Conservation (phyloP, 495 filamentous ascomycete genomes). For the Penicillium longicatenatum region DNA sequence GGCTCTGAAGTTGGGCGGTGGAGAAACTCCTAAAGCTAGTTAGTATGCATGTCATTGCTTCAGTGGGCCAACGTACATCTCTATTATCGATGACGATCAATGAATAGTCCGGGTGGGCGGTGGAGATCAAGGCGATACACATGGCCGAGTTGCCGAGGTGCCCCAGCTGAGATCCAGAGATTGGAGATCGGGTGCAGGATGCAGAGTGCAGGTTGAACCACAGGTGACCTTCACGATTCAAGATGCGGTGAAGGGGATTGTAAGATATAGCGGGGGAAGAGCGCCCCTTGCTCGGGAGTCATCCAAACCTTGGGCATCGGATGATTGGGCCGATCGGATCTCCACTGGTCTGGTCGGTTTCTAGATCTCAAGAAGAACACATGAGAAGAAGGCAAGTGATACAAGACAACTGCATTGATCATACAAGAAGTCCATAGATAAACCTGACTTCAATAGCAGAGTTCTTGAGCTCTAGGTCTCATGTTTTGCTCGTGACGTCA, state of each 20-base stretch:
- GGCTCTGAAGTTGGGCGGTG: slow-evolving; percentile 81
- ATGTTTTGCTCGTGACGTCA: slow-evolving; percentile 29
- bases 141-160: slow-evolving; percentile 48
- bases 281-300: slow-evolving; percentile 4
- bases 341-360: slow-evolving; percentile 11
- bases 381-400: not conserved
- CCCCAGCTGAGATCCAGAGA: not conserved
- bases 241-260: slow-evolving; percentile 3
- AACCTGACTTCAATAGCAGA: not conserved
- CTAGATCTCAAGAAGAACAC: not conserved
- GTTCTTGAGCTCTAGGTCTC: not conserved
- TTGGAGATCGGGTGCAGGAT: not conserved
- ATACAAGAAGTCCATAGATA: not conserved
- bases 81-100: slow-evolving; percentile 90
- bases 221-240: not conserved
- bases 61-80: slow-evolving; percentile 58
- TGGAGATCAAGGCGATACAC: slow-evolving; percentile 93
- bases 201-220: not conserved
- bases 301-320: slow-evolving; percentile 21
- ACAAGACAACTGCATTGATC: not conserved
- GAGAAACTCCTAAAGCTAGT: slow-evolving; percentile 70
- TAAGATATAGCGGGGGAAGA: slow-evolving; percentile 2
- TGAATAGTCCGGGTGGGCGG: slow-evolving; percentile 85
- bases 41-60: slow-evolving; percentile 13
- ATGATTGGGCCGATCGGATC: slow-evolving; percentile 21